Evolutionary conservation across 2,329 filamentous ascomycete genomes (phyloP), one percentile per base, ranked within the genome.

Genomic region (Microdochium nivale): DNA sequence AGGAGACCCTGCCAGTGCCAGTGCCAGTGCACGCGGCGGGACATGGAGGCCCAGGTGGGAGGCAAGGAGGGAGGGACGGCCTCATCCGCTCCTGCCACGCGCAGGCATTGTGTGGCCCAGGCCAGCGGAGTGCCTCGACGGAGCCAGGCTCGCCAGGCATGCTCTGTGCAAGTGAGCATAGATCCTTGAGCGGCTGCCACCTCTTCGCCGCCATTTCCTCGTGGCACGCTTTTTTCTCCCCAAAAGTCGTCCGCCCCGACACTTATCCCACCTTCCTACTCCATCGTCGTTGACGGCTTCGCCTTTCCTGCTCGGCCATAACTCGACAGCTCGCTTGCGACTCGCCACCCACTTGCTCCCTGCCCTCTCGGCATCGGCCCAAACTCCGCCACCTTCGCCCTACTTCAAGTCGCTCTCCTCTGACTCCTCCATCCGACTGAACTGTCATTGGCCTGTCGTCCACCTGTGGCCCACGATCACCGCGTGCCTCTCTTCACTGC

Each of bases 151-250:
- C n/a, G n/a, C n/a, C n/a, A n/a, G n/a, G n/a, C n/a, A n/a, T n/a
- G n/a, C n/a, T n/a, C n/a, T n/a, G n/a, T 40, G 14, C 35, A 40
- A 40, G 19, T 19, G 14, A n/a, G 4, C 19, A 19, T 7, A 4
- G 14, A 5, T 16, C 16, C 7, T 14, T 14, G 14, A 5, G 10
- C 40, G 9, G 19, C 40, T 44, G 40, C 40, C 13, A 5, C 40
- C 19, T 44, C 21, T 19, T 44, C 40, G 40, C 52, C 21, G 47
- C 23, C 13, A 48, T 55, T 53, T 51, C 52, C 52, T 48, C 46
- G 40, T 52, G 51, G 52, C 49, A 52, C 35, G 35, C 51, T 55
- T 57, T 50, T 25, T 54, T 52, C 44, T 57, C 44, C 47, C 27
- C 49, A 30, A 51, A 49, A 32, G 24, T 33, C 50, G 53, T 50